Evolutionary conservation across 1,284 basidiomycete genomes (phyloP).

Genomic region (Sanghuangporus sanghuang): DNA sequence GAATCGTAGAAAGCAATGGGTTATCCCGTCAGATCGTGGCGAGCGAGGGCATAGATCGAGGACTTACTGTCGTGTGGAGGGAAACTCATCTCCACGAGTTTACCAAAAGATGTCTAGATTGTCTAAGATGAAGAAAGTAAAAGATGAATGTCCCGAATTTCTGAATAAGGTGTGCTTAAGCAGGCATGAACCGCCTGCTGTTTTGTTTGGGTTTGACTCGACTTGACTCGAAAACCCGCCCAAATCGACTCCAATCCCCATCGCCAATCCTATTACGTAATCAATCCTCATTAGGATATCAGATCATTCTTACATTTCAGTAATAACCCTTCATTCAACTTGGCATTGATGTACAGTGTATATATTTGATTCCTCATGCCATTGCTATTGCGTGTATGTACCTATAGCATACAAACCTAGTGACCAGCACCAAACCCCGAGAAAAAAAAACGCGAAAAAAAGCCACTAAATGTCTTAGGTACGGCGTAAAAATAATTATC

Average conservation of each 20-base stretch:
- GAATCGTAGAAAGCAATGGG: background rate
- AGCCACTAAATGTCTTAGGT: background rate
- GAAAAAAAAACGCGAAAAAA: background rate
- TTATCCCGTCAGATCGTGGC: background rate
- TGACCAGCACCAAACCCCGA: background rate
- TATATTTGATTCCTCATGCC: too few species aligned
- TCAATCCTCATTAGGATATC: too few species aligned
- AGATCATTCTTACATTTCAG: too few species aligned
- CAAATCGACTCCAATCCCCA: too few species aligned
- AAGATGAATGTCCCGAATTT: background rate
- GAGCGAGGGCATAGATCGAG: constrained; percentile 9
- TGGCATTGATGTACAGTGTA: background rate
- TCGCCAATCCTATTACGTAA: too few species aligned
- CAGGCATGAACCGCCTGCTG: too few species aligned
- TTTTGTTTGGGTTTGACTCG: too few species aligned
- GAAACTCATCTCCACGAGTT: constrained; percentile 53
- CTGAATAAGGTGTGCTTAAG: too few species aligned
- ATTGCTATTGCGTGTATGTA: background rate
- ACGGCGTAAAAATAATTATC: background rate
- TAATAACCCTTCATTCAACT: too few species aligned
- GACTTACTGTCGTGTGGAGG: constrained; percentile 66
- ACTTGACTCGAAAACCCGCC: too few species aligned
- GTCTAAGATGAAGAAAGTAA: background rate
- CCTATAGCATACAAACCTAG: background rate
- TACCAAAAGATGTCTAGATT: background rate